Conservation (phyloP, 257 asterid genomes). For the Solanum peruvianum region DNA sequence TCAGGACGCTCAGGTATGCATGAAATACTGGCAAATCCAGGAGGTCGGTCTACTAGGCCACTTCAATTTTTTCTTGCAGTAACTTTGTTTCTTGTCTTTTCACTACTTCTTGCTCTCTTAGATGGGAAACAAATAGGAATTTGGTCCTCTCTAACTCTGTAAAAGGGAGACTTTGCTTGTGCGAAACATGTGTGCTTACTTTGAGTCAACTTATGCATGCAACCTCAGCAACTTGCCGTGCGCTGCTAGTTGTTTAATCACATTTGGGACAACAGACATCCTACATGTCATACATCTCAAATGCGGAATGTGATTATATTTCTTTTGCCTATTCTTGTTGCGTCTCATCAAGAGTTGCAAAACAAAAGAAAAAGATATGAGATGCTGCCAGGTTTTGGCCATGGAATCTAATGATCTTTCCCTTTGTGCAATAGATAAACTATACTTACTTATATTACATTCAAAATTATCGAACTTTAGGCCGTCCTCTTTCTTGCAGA, state of each 20-base stretch:
- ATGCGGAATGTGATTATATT: background rate
- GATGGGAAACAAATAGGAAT: background rate
- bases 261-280: background rate
- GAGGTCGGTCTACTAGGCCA: background rate
- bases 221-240: background rate
- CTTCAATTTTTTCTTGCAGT: background rate
- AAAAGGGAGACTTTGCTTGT: background rate
- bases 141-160: background rate
- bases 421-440: background rate
- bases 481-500: background rate
- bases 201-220: background rate
- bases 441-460: background rate
- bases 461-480: background rate
- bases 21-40: background rate
- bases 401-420: background rate
- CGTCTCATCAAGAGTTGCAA: background rate
- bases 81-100: background rate
- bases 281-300: background rate
- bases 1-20: slow-evolving; percentile 51
- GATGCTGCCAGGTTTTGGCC: background rate
- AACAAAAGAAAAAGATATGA: background rate
- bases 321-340: background rate
- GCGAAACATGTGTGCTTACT: background rate
- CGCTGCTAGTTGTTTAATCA: background rate
- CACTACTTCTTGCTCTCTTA: background rate